phyloP scores from a whole-genome alignment of 108 stramenopile genomes.

The Discostella stelligeroides region DNA sequence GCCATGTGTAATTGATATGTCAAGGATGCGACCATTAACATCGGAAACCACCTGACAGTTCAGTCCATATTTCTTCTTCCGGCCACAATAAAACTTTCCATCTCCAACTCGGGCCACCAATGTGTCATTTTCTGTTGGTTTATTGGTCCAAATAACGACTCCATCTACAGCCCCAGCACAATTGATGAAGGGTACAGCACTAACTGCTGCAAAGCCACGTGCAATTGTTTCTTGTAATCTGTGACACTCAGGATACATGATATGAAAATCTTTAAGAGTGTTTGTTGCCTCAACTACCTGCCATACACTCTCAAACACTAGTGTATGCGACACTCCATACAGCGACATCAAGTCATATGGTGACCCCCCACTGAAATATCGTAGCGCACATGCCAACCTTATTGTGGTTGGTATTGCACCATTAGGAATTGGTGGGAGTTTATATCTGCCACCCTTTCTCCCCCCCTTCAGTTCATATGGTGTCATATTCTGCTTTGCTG shows the following conservation, averaged over 20 bases:
- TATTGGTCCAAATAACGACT: conserved; percentile 46
- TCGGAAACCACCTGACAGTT: conserved; percentile 38
- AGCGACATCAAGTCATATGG: conserved; percentile 20
- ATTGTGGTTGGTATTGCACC: conserved; percentile 1
- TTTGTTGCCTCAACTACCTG: conserved; percentile 19
- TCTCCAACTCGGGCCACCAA: conserved; percentile 17
- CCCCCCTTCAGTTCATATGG: neutral
- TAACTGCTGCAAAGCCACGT: conserved; percentile 27
- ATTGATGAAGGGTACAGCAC: conserved; percentile 16
- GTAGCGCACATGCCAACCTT: conserved; percentile 21
- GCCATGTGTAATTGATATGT: conserved; percentile 23
- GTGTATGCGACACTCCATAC: conserved; percentile 18
- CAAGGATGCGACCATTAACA: conserved; percentile 16
- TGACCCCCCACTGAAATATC: conserved; percentile 37
- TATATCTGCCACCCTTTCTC: conserved; percentile 1
- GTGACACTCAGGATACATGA: conserved; percentile 25
- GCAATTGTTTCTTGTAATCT: conserved; percentile 31
- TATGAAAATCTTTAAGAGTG: conserved; percentile 1
- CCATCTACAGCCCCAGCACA: conserved; percentile 55
- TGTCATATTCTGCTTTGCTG: no score
- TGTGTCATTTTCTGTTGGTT: conserved; percentile 18
- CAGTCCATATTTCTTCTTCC: conserved; percentile 47
- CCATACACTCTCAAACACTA: conserved; percentile 12
- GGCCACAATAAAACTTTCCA: conserved; percentile 37
- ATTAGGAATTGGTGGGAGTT: conserved; percentile 24